Conservation (phyloP, 2,329 filamentous ascomycete species). For the Helotiales sp. region DNA sequence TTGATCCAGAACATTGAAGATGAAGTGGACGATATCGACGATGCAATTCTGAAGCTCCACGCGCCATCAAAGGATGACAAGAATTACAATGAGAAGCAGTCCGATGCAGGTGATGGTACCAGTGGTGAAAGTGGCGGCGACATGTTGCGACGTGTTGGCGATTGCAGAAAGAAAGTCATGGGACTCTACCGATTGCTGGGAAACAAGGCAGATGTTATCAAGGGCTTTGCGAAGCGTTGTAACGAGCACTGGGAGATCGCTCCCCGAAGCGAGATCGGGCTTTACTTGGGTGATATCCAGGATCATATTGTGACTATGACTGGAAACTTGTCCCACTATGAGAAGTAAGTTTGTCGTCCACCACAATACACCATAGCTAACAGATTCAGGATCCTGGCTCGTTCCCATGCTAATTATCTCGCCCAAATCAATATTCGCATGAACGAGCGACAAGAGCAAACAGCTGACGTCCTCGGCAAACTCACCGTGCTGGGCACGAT, state of each 20-base stretch:
- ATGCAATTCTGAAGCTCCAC: slow-evolving; percentile 84
- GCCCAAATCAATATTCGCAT: slow-evolving; percentile 99
- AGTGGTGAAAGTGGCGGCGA: slow-evolving; percentile 63
- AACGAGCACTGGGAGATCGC: slow-evolving; percentile 98
- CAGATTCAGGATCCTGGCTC: slow-evolving; percentile 73
- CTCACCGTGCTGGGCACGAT: slow-evolving; percentile 96
- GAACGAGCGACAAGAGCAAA: slow-evolving; percentile 97
- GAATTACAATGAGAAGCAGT: slow-evolving; percentile 52
- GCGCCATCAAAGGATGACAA: slow-evolving; percentile 55
- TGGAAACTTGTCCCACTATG: slow-evolving; percentile 91
- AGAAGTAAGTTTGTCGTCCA: slow-evolving; percentile 68
- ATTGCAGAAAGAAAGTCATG: slow-evolving; percentile 98
- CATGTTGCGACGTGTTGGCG: slow-evolving; percentile 91
- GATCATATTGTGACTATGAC: slow-evolving; percentile 99
- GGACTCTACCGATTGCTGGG: slow-evolving; percentile 88
- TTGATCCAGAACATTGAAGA: slow-evolving; percentile 92
- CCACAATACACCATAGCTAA: slow-evolving; percentile 19
- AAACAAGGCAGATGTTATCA: slow-evolving; percentile 98
- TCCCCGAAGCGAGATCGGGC: slow-evolving; percentile 91
- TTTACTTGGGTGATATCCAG: slow-evolving; percentile 97
- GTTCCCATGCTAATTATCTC: slow-evolving; percentile 96
- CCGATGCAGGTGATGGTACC: slow-evolving; percentile 47
- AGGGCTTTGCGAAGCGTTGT: slow-evolving; percentile 96
- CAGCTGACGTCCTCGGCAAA: slow-evolving; percentile 91
- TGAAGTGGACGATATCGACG: slow-evolving; percentile 96